Percentiles rank a stretch among this genome's conserved stretches.
phyloP scores from a whole-genome alignment of 2,329 filamentous ascomycete species.

The Alternaria dauci region DNA sequence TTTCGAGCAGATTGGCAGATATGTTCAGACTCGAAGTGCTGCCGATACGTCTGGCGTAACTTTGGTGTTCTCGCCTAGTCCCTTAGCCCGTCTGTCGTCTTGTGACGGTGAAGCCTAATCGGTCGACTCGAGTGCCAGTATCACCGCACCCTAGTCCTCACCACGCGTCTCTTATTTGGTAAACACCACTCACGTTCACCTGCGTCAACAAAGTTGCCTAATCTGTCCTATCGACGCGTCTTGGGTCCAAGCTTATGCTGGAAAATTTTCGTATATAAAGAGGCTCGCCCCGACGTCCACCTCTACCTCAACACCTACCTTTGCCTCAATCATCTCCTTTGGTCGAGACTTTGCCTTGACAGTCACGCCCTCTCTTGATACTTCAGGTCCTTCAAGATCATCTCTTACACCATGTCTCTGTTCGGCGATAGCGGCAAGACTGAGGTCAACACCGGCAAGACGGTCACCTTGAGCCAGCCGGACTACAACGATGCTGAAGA shows the following conservation, averaged over 20 bases:
- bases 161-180: background rate
- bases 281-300: background rate
- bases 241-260: background rate
- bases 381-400: background rate
- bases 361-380: background rate
- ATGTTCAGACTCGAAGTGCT: too few species aligned
- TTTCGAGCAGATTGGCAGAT: background rate
- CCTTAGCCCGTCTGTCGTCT: background rate
- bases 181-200: conserved; percentile 5
- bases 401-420: background rate
- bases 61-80: background rate
- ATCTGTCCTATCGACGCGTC: background rate
- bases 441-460: background rate
- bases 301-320: background rate
- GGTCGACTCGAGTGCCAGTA: background rate
- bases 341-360: background rate
- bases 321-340: background rate
- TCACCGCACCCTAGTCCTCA: conserved; percentile 1
- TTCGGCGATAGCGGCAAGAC: background rate
- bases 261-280: background rate
- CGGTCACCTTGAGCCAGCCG: background rate
- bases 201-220: background rate
- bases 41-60: too few species aligned
- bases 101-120: background rate
- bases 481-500: background rate